Percentiles rank a stretch among this genome's conserved stretches.
Evolutionary conservation across 2,329 filamentous ascomycete genomes (phyloP).

Genomic region (Cladosporium oxysporum): DNA sequence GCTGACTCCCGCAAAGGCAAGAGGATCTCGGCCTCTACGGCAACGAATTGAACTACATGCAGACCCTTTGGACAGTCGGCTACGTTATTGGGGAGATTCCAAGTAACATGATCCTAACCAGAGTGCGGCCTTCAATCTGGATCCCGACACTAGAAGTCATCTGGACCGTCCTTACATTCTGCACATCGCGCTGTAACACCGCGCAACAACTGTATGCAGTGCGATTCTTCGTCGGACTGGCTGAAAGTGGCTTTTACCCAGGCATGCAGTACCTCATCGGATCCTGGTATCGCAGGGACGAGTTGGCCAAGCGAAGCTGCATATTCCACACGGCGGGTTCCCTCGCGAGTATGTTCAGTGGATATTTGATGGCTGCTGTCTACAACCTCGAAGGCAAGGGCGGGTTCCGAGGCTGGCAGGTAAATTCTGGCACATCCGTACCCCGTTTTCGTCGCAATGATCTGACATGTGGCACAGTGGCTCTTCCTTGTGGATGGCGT

Average conservation of each 20-base stretch:
- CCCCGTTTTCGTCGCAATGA: neutral
- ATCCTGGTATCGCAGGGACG: constrained; percentile 42
- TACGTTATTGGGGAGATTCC: constrained; percentile 51
- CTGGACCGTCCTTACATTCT: constrained; percentile 14
- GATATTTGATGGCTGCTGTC: constrained; percentile 23
- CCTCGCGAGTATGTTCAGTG: constrained; percentile 17
- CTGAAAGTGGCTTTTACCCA: constrained; percentile 5
- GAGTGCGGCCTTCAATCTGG: constrained; percentile 49
- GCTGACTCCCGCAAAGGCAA: constrained; percentile 49
- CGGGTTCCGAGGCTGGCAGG: constrained; percentile 49
- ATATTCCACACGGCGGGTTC: constrained; percentile 33
- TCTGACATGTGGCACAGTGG: neutral
- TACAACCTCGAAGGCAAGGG: constrained; percentile 36
- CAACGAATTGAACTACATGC: constrained; percentile 53
- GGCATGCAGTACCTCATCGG: constrained; percentile 46
- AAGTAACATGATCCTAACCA: constrained; percentile 49
- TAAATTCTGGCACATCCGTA: constrained; percentile 42
- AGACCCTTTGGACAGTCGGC: constrained; percentile 25
- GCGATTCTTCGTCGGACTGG: constrained; percentile 42
- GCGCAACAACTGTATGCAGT: constrained; percentile 43
- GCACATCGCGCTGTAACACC: constrained; percentile 37
- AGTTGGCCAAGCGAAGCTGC: constrained; percentile 43
- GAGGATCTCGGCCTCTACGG: constrained; percentile 55
- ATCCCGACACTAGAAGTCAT: neutral
- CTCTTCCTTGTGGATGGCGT: constrained; percentile 10